Evolutionary conservation across 257 asterid species (phyloP).

Genomic region (Euphrasia confusa): DNA sequence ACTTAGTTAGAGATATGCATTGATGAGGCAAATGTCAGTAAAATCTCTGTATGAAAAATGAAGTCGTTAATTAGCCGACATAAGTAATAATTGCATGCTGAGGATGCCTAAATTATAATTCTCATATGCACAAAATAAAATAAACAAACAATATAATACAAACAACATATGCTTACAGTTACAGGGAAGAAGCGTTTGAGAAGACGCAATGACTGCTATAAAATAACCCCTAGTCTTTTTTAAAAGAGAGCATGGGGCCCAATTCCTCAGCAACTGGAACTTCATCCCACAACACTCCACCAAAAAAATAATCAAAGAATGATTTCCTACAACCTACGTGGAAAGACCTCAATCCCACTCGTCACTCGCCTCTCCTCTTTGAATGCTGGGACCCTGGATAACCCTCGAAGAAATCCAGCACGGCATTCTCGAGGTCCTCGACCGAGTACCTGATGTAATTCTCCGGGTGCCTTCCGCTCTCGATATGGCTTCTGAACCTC

Average conservation of each 20-base stretch:
- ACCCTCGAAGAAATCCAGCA: conserved; percentile 88
- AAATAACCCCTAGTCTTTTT: background rate
- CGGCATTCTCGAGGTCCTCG: conserved; percentile 82
- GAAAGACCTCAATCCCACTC: conserved; percentile 16
- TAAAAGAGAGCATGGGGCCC: background rate
- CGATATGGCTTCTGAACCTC: conserved; percentile 77
- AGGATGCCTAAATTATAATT: background rate
- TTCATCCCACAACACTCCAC: background rate
- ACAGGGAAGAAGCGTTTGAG: background rate
- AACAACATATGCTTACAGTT: conserved; percentile 8
- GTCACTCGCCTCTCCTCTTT: conserved; percentile 62
- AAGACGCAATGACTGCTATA: background rate
- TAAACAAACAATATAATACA: background rate
- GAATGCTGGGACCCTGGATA: conserved; percentile 60
- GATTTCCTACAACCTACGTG: background rate
- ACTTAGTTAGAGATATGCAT: too few species aligned
- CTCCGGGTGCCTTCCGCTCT: conserved; percentile 91
- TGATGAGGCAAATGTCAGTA: too few species aligned
- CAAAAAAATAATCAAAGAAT: background rate
- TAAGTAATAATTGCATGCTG: too few species aligned
- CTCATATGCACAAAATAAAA: background rate
- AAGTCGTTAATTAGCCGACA: too few species aligned
- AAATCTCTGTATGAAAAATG: background rate
- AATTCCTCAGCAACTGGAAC: background rate
- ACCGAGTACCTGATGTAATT: conserved; percentile 83